Conservation (phyloP, 148 eudicot genomes). For the Gaultheria prostrata region DNA sequence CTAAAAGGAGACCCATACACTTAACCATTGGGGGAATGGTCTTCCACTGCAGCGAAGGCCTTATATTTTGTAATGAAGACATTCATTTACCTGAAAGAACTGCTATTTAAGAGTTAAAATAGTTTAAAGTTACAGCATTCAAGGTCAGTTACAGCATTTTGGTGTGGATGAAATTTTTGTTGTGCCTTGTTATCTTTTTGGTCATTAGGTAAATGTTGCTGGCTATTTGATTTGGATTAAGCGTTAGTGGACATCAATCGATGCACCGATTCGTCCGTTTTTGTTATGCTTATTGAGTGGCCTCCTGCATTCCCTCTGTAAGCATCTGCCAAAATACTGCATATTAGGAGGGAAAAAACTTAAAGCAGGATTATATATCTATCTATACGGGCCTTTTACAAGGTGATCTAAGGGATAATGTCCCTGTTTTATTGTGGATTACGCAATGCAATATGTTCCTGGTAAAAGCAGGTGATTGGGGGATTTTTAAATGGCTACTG, state of each 20-base stretch:
- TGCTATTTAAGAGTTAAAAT: not conserved
- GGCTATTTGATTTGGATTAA: not conserved
- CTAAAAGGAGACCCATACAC: not conserved
- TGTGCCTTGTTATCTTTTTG: not conserved
- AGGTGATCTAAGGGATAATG: not conserved
- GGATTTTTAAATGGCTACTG: not conserved
- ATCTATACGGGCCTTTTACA: not conserved
- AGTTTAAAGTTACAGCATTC: not conserved
- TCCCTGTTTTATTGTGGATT: not conserved
- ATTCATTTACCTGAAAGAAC: not conserved
- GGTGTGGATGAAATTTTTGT: not conserved
- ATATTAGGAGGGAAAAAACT: not conserved
- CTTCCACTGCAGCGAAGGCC: not conserved
- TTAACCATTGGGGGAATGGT: not conserved
- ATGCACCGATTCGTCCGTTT: not conserved
- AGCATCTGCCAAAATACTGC: not conserved
- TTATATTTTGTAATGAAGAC: not conserved
- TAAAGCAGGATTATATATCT: not conserved
- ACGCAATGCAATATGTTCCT: not conserved
- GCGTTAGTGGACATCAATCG: not conserved
- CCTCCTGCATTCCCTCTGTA: not conserved
- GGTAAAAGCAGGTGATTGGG: not conserved
- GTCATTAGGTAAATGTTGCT: not conserved
- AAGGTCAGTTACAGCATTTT: not conserved
- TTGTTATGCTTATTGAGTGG: not conserved